These are phyloP conservation scores for Sporothrix dimorphospora DNA, from an alignment of 2,329 filamentous ascomycete genomes.

Conservation along the genomic window DNA sequence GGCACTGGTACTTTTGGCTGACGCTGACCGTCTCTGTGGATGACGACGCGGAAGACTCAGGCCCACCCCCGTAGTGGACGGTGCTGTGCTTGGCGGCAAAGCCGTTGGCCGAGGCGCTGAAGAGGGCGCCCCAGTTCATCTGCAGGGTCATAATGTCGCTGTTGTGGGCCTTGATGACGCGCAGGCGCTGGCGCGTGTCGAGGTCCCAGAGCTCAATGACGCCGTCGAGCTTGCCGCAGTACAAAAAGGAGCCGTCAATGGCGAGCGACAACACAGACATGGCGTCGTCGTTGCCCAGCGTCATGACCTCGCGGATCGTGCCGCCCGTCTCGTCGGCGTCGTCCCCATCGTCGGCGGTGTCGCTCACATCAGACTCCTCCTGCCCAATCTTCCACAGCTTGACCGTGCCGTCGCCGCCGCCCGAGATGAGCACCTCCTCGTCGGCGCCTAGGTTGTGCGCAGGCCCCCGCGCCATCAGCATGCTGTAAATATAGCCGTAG, in stretches of 20 bases:
- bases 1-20: constrained; percentile 52
- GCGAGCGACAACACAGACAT: constrained; percentile 75
- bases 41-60: constrained; percentile 34
- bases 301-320: constrained; percentile 71
- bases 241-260: constrained; percentile 88
- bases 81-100: constrained; percentile 74
- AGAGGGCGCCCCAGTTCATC: constrained; percentile 81
- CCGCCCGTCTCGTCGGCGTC: constrained; percentile 58
- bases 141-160: constrained; percentile 85
- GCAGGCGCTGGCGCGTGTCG: constrained; percentile 86
- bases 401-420: constrained; percentile 90
- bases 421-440: constrained; percentile 83
- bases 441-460: constrained; percentile 69
- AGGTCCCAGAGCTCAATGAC: constrained; percentile 96
- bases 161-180: constrained; percentile 79
- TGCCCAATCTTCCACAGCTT: constrained; percentile 80
- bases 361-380: constrained; percentile 41
- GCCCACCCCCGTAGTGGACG: constrained; percentile 58
- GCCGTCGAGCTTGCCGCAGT: constrained; percentile 84
- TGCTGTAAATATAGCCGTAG: constrained; percentile 94
- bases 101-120: constrained; percentile 89
- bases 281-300: constrained; percentile 62
- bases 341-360: constrained; percentile 44
- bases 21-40: constrained; percentile 63
- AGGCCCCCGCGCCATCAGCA: constrained; percentile 78